Conservation (phyloP, 2,329 filamentous ascomycete genomes). For the Lasiodiplodia theobromae region DNA sequence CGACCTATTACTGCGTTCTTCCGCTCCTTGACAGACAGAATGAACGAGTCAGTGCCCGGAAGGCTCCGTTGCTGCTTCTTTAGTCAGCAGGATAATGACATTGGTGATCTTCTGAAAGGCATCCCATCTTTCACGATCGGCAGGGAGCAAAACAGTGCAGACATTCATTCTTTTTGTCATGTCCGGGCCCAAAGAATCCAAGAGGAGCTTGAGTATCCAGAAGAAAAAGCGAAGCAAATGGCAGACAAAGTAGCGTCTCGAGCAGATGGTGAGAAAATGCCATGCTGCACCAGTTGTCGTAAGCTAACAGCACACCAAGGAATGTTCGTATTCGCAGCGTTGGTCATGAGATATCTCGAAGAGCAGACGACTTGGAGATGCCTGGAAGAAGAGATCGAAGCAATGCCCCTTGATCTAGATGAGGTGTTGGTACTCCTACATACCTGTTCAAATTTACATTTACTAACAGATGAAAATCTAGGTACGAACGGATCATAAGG, state of each 20-base stretch:
- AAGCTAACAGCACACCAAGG: not conserved
- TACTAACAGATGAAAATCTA: not conserved
- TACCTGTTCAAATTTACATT: not conserved
- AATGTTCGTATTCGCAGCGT: not conserved
- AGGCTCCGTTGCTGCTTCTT: not conserved
- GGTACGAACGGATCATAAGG: not conserved
- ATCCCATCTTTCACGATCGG: not conserved
- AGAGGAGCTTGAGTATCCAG: not conserved
- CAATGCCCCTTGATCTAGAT: not conserved
- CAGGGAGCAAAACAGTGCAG: not conserved
- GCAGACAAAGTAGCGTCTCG: not conserved
- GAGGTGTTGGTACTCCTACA: not conserved
- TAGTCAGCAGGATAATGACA: not conserved
- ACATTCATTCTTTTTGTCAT: not conserved
- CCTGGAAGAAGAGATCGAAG: not conserved
- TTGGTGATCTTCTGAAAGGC: not conserved
- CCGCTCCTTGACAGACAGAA: not conserved
- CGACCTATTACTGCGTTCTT: not conserved
- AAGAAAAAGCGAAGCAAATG: not conserved
- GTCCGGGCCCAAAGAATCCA: not conserved
- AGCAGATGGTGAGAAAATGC: not conserved
- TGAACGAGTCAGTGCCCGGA: not conserved
- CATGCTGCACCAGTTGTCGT: not conserved
- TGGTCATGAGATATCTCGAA: not conserved
- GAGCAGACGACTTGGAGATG: not conserved